phyloP scores from a whole-genome alignment of 305 asterid species.

The Rubia occidens region DNA sequence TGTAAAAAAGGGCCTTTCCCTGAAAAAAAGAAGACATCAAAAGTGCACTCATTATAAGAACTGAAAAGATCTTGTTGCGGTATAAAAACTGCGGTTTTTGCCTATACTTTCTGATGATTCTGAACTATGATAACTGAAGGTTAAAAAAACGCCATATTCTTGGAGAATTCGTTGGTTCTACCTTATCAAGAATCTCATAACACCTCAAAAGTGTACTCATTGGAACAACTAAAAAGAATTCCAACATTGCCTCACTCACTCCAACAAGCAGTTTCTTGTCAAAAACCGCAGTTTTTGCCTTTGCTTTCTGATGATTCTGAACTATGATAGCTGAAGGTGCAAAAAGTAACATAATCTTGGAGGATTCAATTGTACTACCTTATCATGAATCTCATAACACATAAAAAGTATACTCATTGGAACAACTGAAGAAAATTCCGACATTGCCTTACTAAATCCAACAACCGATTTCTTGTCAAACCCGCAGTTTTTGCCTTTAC shows the following conservation, averaged over 20 bases:
- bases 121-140: neutral
- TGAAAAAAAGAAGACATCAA: slow-evolving; percentile 22
- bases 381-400: too few species aligned
- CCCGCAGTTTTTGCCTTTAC: neutral
- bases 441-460: too few species aligned
- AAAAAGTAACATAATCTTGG: too few species aligned
- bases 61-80: too few species aligned
- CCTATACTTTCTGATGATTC: neutral
- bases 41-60: neutral
- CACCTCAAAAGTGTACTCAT: neutral
- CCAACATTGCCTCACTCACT: too few species aligned
- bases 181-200: too few species aligned
- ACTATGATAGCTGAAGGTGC: too few species aligned
- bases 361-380: too few species aligned
- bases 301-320: neutral
- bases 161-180: too few species aligned
- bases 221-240: neutral
- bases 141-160: too few species aligned
- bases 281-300: neutral
- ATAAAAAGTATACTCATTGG: neutral
- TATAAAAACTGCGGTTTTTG: neutral
- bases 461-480: too few species aligned
- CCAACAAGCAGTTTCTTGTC: too few species aligned
- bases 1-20: slow-evolving; percentile 69
- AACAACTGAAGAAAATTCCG: neutral